phyloP scores from a whole-genome alignment of 108 stramenopile genomes.

The Skeletonema tropicum region DNA sequence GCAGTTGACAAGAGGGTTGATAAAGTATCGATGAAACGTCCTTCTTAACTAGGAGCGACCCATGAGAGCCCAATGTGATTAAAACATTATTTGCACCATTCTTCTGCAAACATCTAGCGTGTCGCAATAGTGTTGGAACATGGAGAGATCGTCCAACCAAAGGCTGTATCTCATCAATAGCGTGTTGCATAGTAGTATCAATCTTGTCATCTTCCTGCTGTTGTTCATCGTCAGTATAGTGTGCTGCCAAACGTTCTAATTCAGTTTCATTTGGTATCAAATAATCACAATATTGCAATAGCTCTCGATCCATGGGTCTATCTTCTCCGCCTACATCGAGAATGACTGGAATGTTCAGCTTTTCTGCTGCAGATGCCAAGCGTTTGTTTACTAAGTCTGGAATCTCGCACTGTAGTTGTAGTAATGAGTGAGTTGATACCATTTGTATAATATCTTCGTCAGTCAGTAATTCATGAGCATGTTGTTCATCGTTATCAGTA shows the following conservation, averaged over 20 bases:
- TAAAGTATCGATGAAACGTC: constrained; percentile 25
- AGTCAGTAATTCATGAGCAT: constrained; percentile 3
- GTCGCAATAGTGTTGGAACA: constrained; percentile 9
- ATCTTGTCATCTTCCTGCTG: constrained; percentile 20
- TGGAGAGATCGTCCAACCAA: constrained; percentile 22
- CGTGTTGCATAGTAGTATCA: constrained; percentile 3
- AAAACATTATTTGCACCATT: constrained; percentile 70
- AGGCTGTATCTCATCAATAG: constrained; percentile 33
- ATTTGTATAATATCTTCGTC: constrained; percentile 45
- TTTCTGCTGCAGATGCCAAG: constrained; percentile 52
- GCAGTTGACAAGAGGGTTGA: constrained; percentile 42
- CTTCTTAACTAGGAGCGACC: constrained; percentile 55
- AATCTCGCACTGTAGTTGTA: constrained; percentile 77
- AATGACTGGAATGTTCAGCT: constrained; percentile 49
- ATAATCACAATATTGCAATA: constrained; percentile 66
- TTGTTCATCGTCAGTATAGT: constrained; percentile 19
- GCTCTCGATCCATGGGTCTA: constrained; percentile 53
- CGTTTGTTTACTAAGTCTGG: constrained; percentile 75
- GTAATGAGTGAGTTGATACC: constrained; percentile 26
- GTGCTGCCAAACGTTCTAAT: constrained; percentile 60
- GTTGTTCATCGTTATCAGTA: constrained; percentile 3
- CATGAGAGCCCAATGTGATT: constrained; percentile 67
- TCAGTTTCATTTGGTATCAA: constrained; percentile 83
- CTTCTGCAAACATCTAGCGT: constrained; percentile 37
- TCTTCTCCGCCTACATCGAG: constrained; percentile 86